Conservation (phyloP, 176 grass and related monocot genomes). For the Carex kokanica region DNA sequence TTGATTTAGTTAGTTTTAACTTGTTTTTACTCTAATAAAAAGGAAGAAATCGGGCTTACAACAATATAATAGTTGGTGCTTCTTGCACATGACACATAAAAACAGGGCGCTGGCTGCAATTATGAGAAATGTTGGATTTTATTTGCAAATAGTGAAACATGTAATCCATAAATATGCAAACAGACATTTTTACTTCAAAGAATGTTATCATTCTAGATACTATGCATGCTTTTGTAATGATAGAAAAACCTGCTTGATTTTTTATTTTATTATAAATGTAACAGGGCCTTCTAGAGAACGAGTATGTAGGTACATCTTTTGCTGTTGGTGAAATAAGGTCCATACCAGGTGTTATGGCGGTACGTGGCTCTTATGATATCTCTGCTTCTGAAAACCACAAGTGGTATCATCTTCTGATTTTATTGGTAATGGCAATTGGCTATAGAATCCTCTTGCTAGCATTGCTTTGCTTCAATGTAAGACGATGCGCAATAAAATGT, state of each 20-base stretch:
- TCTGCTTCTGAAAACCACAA: slow-evolving; percentile 60
- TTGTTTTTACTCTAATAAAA: background rate
- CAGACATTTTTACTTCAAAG: background rate
- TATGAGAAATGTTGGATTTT: background rate
- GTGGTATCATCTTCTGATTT: slow-evolving; percentile 66
- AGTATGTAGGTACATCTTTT: slow-evolving; percentile 78
- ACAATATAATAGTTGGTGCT: background rate
- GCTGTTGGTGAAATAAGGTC: slow-evolving; percentile 75
- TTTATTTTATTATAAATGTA: background rate
- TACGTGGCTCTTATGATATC: slow-evolving; percentile 67
- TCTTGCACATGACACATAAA: background rate
- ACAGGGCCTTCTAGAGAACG: slow-evolving; percentile 89
- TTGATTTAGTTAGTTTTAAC: background rate
- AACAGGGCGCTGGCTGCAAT: background rate
- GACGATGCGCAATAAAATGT: slow-evolving; percentile 28
- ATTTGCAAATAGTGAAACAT: background rate
- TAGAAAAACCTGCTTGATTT: background rate
- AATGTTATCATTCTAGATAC: background rate
- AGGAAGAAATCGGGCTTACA: background rate
- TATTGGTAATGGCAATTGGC: slow-evolving; percentile 67
- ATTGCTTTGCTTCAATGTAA: slow-evolving; percentile 55
- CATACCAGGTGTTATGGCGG: slow-evolving; percentile 79
- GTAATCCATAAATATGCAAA: background rate
- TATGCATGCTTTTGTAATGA: background rate
- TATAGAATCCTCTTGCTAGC: slow-evolving; percentile 56